phyloP scores from a whole-genome alignment of 306 rosid species.

The Pterocarpus macrocarpus region DNA sequence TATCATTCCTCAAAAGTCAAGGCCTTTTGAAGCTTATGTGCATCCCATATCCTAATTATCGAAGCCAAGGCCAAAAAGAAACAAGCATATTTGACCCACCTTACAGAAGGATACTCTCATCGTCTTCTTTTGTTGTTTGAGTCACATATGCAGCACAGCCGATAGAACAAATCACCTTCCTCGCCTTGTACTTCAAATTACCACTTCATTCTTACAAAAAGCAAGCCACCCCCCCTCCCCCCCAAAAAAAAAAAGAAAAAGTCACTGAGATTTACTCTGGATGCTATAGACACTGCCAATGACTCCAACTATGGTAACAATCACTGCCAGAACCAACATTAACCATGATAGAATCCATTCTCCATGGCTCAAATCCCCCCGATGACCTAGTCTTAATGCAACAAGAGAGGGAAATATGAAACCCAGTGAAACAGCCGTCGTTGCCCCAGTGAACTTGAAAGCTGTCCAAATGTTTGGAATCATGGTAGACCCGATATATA shows the following conservation, averaged over 20 bases:
- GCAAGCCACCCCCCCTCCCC: neutral
- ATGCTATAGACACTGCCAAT: constrained; percentile 77
- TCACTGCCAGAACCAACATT: constrained; percentile 73
- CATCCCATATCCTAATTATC: constrained; percentile 49
- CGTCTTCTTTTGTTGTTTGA: constrained; percentile 27
- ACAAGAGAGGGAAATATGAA: constrained; percentile 85
- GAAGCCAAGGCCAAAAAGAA: constrained; percentile 6
- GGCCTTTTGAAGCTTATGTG: constrained; percentile 43
- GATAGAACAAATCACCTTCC: constrained; percentile 39
- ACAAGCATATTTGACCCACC: neutral
- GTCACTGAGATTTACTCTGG: constrained; percentile 61
- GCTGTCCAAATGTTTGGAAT: constrained; percentile 96
- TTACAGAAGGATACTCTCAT: constrained; percentile 43
- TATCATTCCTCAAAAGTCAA: constrained; percentile 42
- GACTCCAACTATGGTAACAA: constrained; percentile 80
- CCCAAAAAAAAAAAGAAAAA: constrained; percentile 36
- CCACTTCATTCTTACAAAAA: constrained; percentile 38
- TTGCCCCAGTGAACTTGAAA: constrained; percentile 95
- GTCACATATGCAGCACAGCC: constrained; percentile 37
- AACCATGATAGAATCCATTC: constrained; percentile 72
- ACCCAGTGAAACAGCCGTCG: constrained; percentile 90
- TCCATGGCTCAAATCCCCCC: constrained; percentile 59
- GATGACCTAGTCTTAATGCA: constrained; percentile 70
- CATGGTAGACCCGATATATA: constrained; percentile 91
- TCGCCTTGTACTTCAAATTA: constrained; percentile 19